Evolutionary conservation across 208 protist species (phyloP), one percentile per base, ranked within the genome.

Genomic region (Wallacemonas sp.): DNA sequence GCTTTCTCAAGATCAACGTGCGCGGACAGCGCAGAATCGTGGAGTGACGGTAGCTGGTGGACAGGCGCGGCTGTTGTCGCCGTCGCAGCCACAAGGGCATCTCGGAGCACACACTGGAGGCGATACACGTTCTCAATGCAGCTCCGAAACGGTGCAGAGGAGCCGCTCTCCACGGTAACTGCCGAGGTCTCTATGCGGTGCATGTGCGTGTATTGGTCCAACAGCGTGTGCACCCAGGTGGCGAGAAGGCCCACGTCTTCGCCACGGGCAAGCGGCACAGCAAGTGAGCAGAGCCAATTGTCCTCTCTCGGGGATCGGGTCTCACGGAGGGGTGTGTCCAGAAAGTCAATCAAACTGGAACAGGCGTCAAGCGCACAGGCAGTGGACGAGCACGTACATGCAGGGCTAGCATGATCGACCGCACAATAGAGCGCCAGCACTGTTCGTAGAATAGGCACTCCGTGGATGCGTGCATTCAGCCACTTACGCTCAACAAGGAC

Each of bases 41-140:
- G n/a, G n/a, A n/a, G n/a, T n/a, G n/a, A n/a, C n/a, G n/a, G n/a
- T n/a, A n/a, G n/a, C n/a, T n/a, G n/a, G n/a, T 14, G 36, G 9
- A 17, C 36, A 41, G 36, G 36, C 15, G 6, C 42, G 42, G 17
- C 15, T 33, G 47, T 8, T 21, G 51, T 27, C 5, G 26, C 30
- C 31, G 17, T 31, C 24, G 51, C 51, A 58, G 51, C 8, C 44
- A 5, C 44, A 22, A 49, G 5, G 19, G 44, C 44, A 9, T 9
- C 44, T 5, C 22, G 9, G 4, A 49, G 19, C 17, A 49, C 17
- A 5, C 17, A 19, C 19, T 49, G 44, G 5, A 49, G 44, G 5
- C 51, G 51, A 38, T 58, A 58, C 28, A 58, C 51, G 36, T 58
- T 34, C 19, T 58, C 51, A 11, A 58, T 0, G 21, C 51, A 58